Conservation (phyloP, 2,329 filamentous ascomycete genomes). For the Sporothrix schenckii region DNA sequence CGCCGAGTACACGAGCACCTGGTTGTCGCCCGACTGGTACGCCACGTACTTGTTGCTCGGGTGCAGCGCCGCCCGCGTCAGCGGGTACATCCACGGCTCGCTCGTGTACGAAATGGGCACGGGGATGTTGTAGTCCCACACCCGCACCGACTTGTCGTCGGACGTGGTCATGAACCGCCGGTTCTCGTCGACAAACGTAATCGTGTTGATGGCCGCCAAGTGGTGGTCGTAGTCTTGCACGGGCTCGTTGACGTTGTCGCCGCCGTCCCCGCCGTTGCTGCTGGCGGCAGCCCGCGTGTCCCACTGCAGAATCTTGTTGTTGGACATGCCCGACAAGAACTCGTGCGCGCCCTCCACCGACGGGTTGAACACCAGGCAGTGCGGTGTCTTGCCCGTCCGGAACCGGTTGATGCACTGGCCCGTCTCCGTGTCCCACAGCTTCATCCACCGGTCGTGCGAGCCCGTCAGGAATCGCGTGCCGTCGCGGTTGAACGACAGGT, state of each 20-base stretch:
- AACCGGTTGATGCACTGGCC: conserved; percentile 86
- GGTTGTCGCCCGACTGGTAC: conserved; percentile 92
- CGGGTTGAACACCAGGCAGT: conserved; percentile 93
- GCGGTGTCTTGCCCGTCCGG: conserved; percentile 90
- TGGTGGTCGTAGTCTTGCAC: conserved; percentile 99
- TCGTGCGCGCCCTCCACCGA: conserved; percentile 75
- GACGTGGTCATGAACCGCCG: conserved; percentile 97
- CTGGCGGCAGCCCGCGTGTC: conserved; percentile 69
- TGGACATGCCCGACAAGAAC: conserved; percentile 94
- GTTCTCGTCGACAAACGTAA: conserved; percentile 93
- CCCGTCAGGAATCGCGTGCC: conserved; percentile 87
- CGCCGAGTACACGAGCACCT: conserved; percentile 92
- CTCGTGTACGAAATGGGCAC: conserved; percentile 98
- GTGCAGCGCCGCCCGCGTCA: conserved; percentile 82
- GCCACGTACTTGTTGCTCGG: conserved; percentile 92
- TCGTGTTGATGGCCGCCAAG: conserved; percentile 94
- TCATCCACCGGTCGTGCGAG: conserved; percentile 93
- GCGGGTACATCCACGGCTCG: conserved; percentile 96
- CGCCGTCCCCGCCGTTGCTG: neutral
- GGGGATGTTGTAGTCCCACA: conserved; percentile 98
- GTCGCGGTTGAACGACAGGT: conserved; percentile 80
- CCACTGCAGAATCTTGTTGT: conserved; percentile 99
- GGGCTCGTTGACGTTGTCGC: conserved; percentile 60
- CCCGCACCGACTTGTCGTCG: conserved; percentile 92
- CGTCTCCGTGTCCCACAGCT: conserved; percentile 97